Percentiles rank a stretch among this genome's conserved stretches.
phyloP scores from a whole-genome alignment of 306 rosid species.

The Geum urbanum region DNA sequence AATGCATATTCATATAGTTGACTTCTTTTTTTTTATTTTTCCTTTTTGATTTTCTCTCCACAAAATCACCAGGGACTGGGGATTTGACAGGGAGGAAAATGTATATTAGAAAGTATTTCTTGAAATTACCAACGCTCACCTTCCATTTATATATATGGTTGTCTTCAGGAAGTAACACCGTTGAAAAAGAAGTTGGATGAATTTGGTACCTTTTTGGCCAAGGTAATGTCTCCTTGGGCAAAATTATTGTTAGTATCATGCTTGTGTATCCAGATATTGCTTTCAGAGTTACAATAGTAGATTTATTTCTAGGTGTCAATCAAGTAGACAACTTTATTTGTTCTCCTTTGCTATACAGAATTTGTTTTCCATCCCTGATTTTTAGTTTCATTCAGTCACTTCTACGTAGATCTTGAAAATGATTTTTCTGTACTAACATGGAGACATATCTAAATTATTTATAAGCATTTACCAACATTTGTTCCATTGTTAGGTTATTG shows the following conservation, averaged over 20 bases:
- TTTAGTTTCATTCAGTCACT: neutral
- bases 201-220: constrained; percentile 92
- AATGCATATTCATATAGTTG: too few relatives aligned
- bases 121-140: constrained; percentile 13
- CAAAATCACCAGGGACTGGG: neutral
- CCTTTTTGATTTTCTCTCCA: neutral
- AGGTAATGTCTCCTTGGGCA: constrained; percentile 47
- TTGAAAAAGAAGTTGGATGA: constrained; percentile 95
- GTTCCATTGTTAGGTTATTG: constrained; percentile 69
- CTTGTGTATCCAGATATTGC: constrained; percentile 11
- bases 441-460: neutral
- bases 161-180: constrained; percentile 86
- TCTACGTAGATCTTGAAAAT: neutral
- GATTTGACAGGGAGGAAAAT: neutral
- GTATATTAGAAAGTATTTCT: neutral
- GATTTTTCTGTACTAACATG: neutral
- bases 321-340: neutral
- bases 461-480: constrained; percentile 12
- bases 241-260: neutral
- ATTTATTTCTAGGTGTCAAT: neutral
- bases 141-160: constrained; percentile 19
- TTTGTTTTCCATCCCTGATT: neutral
- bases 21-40: neutral
- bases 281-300: neutral
- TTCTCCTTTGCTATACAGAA: neutral